phyloP scores from a whole-genome alignment of 306 rosid genomes.

The Styphnolobium japonicum region DNA sequence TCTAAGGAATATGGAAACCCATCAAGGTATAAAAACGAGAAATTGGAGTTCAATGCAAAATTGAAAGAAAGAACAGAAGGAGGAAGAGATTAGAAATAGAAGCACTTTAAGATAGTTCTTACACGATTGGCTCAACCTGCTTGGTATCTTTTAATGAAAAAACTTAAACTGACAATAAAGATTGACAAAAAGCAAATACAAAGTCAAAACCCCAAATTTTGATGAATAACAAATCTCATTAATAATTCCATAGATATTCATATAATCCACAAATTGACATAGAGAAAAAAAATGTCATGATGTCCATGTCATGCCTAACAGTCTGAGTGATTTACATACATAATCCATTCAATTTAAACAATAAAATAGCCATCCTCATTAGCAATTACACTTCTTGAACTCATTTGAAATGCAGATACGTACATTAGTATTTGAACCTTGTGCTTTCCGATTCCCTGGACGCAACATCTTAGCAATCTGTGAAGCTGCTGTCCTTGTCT shows the following conservation, averaged over 20 bases:
- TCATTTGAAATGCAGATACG: conserved; percentile 2
- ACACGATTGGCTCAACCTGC: neutral
- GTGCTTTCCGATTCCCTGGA: conserved; percentile 35
- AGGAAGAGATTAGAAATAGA: neutral
- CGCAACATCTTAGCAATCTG: conserved; percentile 73
- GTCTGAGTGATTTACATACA: neutral
- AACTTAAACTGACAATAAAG: neutral
- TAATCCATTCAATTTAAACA: neutral
- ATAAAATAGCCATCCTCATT: neutral
- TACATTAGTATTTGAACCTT: conserved; percentile 41
- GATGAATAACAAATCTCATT: neutral
- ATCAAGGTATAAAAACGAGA: neutral
- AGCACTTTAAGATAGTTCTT: neutral
- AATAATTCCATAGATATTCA: neutral
- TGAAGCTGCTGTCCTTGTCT: conserved; percentile 75
- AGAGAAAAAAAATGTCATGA: neutral
- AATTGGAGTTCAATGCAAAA: neutral
- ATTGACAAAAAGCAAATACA: neutral
- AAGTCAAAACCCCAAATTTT: neutral
- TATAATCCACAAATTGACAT: conserved; percentile 2
- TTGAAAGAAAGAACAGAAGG: neutral
- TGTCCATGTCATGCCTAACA: neutral
- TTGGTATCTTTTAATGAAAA: neutral
- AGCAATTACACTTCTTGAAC: conserved; percentile 12
- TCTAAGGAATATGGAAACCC: neutral